Evolutionary conservation across 2,329 filamentous ascomycete genomes (phyloP).

Genomic region (Furcasterigmium furcatum): DNA sequence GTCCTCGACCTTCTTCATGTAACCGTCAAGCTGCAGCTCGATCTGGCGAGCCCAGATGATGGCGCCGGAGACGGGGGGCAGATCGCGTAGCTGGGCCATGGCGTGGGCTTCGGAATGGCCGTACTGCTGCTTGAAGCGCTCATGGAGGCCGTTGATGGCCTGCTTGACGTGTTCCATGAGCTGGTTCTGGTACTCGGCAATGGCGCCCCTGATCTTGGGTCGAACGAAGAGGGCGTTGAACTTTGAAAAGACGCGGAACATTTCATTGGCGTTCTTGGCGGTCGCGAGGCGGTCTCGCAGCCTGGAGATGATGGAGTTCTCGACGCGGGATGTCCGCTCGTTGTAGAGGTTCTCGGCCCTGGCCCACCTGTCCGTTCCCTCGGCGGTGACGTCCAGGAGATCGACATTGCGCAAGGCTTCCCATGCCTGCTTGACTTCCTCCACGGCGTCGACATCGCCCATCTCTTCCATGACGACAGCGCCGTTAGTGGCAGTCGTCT

Average conservation of each 20-base stretch:
- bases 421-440: conserved; percentile 94
- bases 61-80: conserved; percentile 92
- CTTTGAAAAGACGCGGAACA: conserved; percentile 99
- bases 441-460: conserved; percentile 93
- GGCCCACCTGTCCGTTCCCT: conserved; percentile 89
- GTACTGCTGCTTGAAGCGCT: conserved; percentile 98
- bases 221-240: conserved; percentile 98
- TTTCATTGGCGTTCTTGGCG: conserved; percentile 96
- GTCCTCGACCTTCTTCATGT: conserved; percentile 99
- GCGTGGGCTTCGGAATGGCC: conserved; percentile 96
- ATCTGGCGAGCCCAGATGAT: conserved; percentile 99
- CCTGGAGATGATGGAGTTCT: conserved; percentile 97
- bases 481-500: conserved; percentile 51
- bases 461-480: conserved; percentile 85
- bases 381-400: conserved; percentile 83
- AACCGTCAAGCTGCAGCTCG: conserved; percentile 88
- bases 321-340: conserved; percentile 91
- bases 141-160: conserved; percentile 88
- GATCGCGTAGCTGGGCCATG: conserved; percentile 94
- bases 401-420: conserved; percentile 93
- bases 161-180: conserved; percentile 97
- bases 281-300: conserved; percentile 90
- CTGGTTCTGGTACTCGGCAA: conserved; percentile 96
- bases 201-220: conserved; percentile 97
- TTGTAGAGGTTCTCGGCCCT: conserved; percentile 96